phyloP scores from a whole-genome alignment of 257 asterid genomes.

The Avicennia marina region DNA sequence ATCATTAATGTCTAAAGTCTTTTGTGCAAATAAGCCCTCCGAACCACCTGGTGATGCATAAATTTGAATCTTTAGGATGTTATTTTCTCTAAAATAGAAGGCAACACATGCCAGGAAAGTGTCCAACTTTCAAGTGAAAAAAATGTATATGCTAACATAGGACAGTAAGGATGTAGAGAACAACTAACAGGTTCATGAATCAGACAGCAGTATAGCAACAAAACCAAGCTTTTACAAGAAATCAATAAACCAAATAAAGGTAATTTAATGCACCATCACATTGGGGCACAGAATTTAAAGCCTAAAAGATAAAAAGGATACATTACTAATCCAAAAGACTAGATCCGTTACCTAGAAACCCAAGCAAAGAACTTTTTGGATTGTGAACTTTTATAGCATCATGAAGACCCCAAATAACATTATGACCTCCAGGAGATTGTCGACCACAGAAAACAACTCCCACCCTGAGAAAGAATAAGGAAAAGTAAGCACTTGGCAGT shows the following conservation, averaged over 20 bases:
- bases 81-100: too few relatives aligned
- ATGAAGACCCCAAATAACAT: slow-evolving; percentile 86
- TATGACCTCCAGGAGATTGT: slow-evolving; percentile 98
- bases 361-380: slow-evolving; percentile 66
- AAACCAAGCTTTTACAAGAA: too few relatives aligned
- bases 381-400: slow-evolving; percentile 82
- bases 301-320: too few relatives aligned
- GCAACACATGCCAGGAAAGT: too few relatives aligned
- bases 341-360: slow-evolving; percentile 61
- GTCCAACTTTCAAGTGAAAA: too few relatives aligned
- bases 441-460: slow-evolving; percentile 93
- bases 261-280: neutral
- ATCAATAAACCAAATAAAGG: neutral
- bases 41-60: slow-evolving; percentile 82
- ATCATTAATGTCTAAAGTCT: slow-evolving; percentile 72
- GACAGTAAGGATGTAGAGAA: too few relatives aligned
- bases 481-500: slow-evolving; percentile 4
- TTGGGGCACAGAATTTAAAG: too few relatives aligned
- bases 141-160: too few relatives aligned
- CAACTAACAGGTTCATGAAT: too few relatives aligned
- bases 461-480: slow-evolving; percentile 45
- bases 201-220: too few relatives aligned
- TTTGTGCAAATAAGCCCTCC: slow-evolving; percentile 92
- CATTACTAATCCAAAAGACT: neutral
- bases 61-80: too few relatives aligned